Base-by-base conservation (phyloP, 1,284 basidiomycete genomes). In the Trametes pubescens region DNA sequence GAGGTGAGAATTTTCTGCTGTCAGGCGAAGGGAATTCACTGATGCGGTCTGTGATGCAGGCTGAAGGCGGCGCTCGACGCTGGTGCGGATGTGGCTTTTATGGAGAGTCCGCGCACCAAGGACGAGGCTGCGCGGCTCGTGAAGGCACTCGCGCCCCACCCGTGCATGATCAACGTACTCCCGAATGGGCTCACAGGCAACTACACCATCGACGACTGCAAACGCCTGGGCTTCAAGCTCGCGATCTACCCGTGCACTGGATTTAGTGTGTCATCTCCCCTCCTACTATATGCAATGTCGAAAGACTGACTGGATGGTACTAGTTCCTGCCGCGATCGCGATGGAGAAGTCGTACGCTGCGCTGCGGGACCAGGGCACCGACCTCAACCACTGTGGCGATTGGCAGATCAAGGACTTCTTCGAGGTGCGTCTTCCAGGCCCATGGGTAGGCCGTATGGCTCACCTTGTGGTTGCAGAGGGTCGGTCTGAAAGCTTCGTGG, bases 321-420 rank as follows among this genome's bases (percentile, higher is more conserved):
- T 22, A 64, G 65, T 72, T n/a, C 68, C 68, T 8, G 71, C 71
- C 8, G 63, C 71, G 18, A 67, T 71, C 29, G 71, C 71, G 7
- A 72, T 71, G 71, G 69, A 72, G 63, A 68, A 65, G 55, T 69
- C 66, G 16, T 70, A 70, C 49, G 52, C 66, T n/a, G 67, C 69
- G n/a, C 54, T 72, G 64, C 65, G 66, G 37, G 68, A 72, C 52
- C 60, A 66, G 54, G 71, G 71, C 4, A 69, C 69, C 8, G 71
- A 71, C 55, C 59, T 69, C 14, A 62, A 69, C 29, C 44, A 64
- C 43, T 72, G 71, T 49, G 62, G 64, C 1, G 63, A 57, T 16
- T 72, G 69, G 69, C 71, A 72, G 55, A 72, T 72, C 65, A 72
- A 72, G 65, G 67, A 71, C 56, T 72, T 71, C 65, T 72, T 69